Evolutionary conservation across 139 green algal genomes (phyloP).

Genomic region (Chlamydomonas sp.): DNA sequence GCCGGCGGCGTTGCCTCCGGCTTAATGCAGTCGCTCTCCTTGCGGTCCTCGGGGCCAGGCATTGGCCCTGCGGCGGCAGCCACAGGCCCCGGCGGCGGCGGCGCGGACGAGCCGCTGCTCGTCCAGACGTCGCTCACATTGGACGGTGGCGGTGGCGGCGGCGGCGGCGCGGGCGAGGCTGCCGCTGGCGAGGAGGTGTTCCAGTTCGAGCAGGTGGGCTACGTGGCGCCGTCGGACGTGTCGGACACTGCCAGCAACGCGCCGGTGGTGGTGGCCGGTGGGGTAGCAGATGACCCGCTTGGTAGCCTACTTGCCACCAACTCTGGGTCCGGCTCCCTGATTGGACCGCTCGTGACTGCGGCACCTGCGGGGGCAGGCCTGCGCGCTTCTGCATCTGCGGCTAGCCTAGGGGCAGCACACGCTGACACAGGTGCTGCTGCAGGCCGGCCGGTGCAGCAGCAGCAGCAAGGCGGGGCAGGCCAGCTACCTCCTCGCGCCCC

Average conservation of each 20-base stretch:
- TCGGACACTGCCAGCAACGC: not conserved
- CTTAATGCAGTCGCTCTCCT: not conserved
- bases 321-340: too few relatives aligned
- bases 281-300: too few relatives aligned
- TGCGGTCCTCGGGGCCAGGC: not conserved
- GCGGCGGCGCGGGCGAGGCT: not conserved
- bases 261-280: not conserved
- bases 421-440: too few relatives aligned
- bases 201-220: constrained; percentile 28
- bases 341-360: too few relatives aligned
- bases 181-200: not conserved
- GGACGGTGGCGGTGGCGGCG: not conserved
- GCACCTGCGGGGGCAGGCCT: too few relatives aligned
- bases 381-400: too few relatives aligned
- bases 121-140: not conserved
- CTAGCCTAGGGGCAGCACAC: too few relatives aligned
- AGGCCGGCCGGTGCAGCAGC: too few relatives aligned
- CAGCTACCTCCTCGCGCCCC: too few relatives aligned
- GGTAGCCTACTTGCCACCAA: too few relatives aligned
- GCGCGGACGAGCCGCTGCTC: constrained; percentile 22
- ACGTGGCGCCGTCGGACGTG: constrained; percentile 24
- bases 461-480: too few relatives aligned
- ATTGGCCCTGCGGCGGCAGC: not conserved
- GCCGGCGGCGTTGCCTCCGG: not conserved
- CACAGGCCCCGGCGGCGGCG: not conserved